Evolutionary conservation across 768 basidiomycete species (phyloP).

Genomic region (Pleurotus tuber-regium): DNA sequence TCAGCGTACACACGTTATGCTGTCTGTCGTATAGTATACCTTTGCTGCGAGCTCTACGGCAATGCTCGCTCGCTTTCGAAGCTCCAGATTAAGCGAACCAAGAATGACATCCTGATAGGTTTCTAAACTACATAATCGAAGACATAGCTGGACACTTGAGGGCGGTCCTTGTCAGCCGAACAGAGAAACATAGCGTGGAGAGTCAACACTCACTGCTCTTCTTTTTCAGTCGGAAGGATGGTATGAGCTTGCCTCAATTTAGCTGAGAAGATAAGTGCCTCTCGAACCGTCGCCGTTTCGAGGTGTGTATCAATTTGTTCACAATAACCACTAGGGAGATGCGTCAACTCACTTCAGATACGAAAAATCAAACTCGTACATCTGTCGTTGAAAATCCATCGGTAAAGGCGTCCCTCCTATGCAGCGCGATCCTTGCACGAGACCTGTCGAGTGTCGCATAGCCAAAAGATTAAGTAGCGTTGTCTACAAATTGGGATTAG

Average conservation of each 20-base stretch:
- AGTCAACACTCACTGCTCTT: constrained; percentile 59
- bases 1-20: not conserved
- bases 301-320: constrained; percentile 83
- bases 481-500: constrained; percentile 24
- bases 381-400: constrained; percentile 45
- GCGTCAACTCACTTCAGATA: no score
- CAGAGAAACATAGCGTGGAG: not conserved
- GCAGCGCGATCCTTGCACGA: constrained; percentile 35
- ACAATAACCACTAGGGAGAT: no score
- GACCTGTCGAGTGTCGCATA: constrained; percentile 32
- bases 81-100: constrained; percentile 65
- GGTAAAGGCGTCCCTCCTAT: constrained; percentile 41
- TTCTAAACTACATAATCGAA: constrained; percentile 67
- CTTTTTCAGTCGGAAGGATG: constrained; percentile 69
- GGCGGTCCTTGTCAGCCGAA: constrained; percentile 12
- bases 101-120: constrained; percentile 67
- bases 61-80: constrained; percentile 81
- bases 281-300: constrained; percentile 71
- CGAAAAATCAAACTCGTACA: no score
- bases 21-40: constrained; percentile 34
- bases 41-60: constrained; percentile 87
- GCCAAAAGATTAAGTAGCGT: constrained; percentile 46
- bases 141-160: constrained; percentile 38
- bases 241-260: constrained; percentile 69
- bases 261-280: constrained; percentile 79